Evolutionary conservation across 2,329 filamentous ascomycete genomes (phyloP).

Genomic region (Alternaria infectoria): DNA sequence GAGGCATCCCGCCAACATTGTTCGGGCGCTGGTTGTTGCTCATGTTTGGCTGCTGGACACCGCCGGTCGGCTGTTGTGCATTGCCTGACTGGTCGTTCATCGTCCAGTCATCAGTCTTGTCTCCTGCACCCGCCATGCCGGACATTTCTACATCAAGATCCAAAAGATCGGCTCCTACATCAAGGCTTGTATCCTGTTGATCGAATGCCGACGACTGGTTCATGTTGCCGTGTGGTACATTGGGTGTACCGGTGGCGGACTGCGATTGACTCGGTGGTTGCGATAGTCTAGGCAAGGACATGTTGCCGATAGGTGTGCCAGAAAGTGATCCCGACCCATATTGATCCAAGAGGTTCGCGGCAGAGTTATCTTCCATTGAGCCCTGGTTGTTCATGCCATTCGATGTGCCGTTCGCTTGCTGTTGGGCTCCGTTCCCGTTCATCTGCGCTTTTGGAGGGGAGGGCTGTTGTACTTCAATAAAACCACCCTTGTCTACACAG

Average conservation of each 20-base stretch:
- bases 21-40: constrained; percentile 24
- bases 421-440: constrained; percentile 38
- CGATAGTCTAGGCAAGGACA: constrained; percentile 62
- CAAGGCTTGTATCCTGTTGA: constrained; percentile 32
- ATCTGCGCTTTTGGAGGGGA: constrained; percentile 35
- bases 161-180: constrained; percentile 43
- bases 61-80: constrained; percentile 25
- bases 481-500: constrained; percentile 79
- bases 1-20: constrained; percentile 19
- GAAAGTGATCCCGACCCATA: constrained; percentile 68
- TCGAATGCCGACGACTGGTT: constrained; percentile 33
- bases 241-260: constrained; percentile 65
- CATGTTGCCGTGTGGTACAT: constrained; percentile 31
- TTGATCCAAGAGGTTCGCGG: constrained; percentile 70
- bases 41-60: constrained; percentile 22
- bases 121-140: constrained; percentile 54
- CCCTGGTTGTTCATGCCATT: constrained; percentile 39
- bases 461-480: constrained; percentile 61
- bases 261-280: constrained; percentile 64
- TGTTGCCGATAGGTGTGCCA: constrained; percentile 66
- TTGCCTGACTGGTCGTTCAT: constrained; percentile 34
- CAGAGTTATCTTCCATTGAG: constrained; percentile 49
- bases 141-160: constrained; percentile 63
- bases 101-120: constrained; percentile 47
- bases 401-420: constrained; percentile 42